Percentiles rank a stretch among this genome's conserved stretches.
Evolutionary conservation across 305 asterid species (phyloP).

Genomic region (Rubia balearica): DNA sequence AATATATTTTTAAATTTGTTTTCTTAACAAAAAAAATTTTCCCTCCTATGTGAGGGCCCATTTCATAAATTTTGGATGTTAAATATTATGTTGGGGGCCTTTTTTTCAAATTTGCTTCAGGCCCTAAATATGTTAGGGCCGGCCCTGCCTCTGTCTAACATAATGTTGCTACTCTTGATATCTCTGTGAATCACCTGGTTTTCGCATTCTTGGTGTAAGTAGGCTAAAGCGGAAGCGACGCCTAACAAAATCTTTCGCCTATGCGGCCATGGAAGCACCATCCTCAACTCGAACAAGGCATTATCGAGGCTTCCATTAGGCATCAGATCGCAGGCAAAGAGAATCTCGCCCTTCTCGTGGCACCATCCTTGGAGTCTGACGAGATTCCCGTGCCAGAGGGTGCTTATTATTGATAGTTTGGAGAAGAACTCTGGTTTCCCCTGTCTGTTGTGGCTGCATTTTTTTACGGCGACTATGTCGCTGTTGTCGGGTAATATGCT

Average conservation of each 20-base stretch:
- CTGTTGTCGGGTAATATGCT: constrained; percentile 54
- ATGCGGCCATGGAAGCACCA: constrained; percentile 58
- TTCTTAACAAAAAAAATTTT: no score
- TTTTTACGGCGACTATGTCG: constrained; percentile 69
- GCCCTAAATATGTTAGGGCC: no score
- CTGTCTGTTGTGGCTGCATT: constrained; percentile 81
- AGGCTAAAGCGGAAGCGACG: constrained; percentile 79
- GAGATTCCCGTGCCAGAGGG: constrained; percentile 82
- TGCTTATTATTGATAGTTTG: constrained; percentile 71
- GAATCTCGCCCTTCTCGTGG: constrained; percentile 73
- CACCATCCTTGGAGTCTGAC: constrained; percentile 91
- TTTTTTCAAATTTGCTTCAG: no score
- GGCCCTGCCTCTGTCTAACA: constrained; percentile 80
- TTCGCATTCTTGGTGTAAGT: constrained; percentile 86
- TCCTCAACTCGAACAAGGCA: constrained; percentile 68
- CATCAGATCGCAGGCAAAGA: constrained; percentile 79
- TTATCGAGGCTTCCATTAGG: constrained; percentile 87
- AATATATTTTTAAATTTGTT: no score
- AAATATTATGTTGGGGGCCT: no score
- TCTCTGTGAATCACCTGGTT: constrained; percentile 86
- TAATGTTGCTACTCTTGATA: constrained; percentile 74
- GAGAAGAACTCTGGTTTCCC: constrained; percentile 79
- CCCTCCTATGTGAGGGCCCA: no score
- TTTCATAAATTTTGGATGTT: no score
- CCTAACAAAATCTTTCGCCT: constrained; percentile 59